Evolutionary conservation across 768 basidiomycete genomes (phyloP).

Genomic region (Boletus insuetus): DNA sequence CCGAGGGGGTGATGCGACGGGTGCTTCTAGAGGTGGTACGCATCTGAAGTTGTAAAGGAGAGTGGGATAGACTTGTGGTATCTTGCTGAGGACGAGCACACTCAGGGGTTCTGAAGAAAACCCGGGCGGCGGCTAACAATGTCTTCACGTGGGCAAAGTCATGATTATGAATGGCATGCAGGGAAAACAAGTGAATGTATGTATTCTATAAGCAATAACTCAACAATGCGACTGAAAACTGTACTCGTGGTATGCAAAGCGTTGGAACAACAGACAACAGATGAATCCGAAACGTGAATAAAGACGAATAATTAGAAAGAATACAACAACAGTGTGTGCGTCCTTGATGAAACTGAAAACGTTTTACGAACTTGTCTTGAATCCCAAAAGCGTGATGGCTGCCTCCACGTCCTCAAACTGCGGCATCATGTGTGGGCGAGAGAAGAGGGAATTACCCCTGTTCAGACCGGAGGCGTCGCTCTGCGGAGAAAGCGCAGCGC

Average conservation of each 20-base stretch:
- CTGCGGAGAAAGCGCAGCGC: conserved; percentile 4
- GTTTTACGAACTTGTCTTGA: conserved; percentile 22
- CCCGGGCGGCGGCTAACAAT: conserved; percentile 22
- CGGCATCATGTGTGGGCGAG: conserved; percentile 1
- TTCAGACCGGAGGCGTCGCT: background rate
- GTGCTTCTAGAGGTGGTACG: conserved; percentile 24
- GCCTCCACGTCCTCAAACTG: conserved; percentile 37
- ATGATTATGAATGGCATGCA: too few relatives aligned
- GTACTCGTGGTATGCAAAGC: conserved; percentile 3
- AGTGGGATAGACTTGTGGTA: conserved; percentile 27
- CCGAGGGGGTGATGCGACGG: conserved; percentile 18
- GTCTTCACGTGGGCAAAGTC: conserved; percentile 18
- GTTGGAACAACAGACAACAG: conserved; percentile 12
- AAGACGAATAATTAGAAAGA: conserved; percentile 28
- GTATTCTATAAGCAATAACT: too few relatives aligned
- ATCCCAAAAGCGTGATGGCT: conserved; percentile 35
- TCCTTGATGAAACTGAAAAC: background rate
- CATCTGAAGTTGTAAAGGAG: conserved; percentile 24
- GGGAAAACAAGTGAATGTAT: too few relatives aligned
- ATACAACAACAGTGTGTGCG: conserved; percentile 10
- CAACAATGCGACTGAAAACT: background rate
- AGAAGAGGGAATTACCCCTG: background rate
- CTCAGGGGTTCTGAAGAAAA: background rate
- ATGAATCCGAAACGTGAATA: conserved; percentile 15
- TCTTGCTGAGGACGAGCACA: background rate